Evolutionary conservation across 139 green algal species (phyloP), one percentile per base, ranked within the genome.

Genomic region (Eudorina sp.): DNA sequence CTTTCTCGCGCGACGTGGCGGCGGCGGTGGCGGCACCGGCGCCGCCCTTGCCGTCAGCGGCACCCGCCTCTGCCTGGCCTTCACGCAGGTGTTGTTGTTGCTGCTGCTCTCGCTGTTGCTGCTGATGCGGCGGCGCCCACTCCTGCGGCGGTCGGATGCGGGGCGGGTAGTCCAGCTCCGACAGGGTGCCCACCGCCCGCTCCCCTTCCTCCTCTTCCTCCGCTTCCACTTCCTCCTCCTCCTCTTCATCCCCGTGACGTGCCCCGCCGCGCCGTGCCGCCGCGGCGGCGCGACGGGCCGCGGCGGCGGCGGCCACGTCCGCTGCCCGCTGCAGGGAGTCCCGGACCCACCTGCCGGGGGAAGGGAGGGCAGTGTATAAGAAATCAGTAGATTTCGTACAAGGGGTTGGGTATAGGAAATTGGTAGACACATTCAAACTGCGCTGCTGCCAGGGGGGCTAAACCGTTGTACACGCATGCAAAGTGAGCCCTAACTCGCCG

Each of bases 161-260:
- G 2, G 78, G 78, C 2, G 53, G 78, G 53, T 85, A 85, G 55
- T 85, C 38, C n/a, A 85, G 58, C 58, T 85, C 78, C 2, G 78
- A 85, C 31, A 85, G 45, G 25, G 29, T 48, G 2, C 78, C 55
- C 53, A 85, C 53, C 4, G 11, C 53, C 51, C 46, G 53, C 34
- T 84, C 36, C 34, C 68, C 48, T 16, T 68, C 48, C n/a, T 34
- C 46, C 48, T 64, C 75, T 27, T 31, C 41, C 7, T 58, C 41
- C 70, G 27, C 75, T 29, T 34, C 75, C 9, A 36, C 72, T 6
- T 41, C 48, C 5, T 34, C 31, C 31, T n/a, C 31, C 36, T 7
- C 25, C 53, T 46, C 53, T 7, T n/a, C 11, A 19, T 70, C 45
- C 9, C n/a, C 46, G 21, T n/a, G n/a, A n/a, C n/a, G n/a, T n/a